Percentiles rank a stretch among this genome's conserved stretches.
Conservation (phyloP, 805 yeast species). For the Schwanniomyces occidentalis region DNA sequence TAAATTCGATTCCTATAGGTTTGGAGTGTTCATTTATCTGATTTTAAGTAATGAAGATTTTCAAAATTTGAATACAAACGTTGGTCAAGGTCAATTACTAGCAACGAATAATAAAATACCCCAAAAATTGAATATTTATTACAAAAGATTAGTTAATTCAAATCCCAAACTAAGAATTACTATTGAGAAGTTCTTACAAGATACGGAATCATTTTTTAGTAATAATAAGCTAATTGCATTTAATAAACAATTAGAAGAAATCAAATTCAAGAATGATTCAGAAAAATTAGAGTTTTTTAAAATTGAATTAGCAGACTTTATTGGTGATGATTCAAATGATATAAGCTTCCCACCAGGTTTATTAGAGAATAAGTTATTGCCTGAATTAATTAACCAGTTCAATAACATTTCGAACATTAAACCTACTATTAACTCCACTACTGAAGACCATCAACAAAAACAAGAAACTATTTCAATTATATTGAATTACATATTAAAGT, state of each 20-base stretch:
- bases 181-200: slow-evolving; percentile 27
- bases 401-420: slow-evolving; percentile 25
- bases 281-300: slow-evolving; percentile 52
- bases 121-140: slow-evolving; percentile 30
- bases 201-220: slow-evolving; percentile 22
- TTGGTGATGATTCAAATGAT: slow-evolving; percentile 15
- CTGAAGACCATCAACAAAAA: slow-evolving; percentile 29
- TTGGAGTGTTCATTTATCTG: slow-evolving; percentile 56
- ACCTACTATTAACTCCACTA: slow-evolving; percentile 25
- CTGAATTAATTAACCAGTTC: slow-evolving; percentile 59
- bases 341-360: slow-evolving; percentile 48
- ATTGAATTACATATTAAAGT: slow-evolving; percentile 42
- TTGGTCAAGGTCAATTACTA: slow-evolving; percentile 8
- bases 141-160: slow-evolving; percentile 41
- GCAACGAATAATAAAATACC: slow-evolving; percentile 30
- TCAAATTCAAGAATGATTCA: slow-evolving; percentile 51
- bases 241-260: slow-evolving; percentile 53
- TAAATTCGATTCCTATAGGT: slow-evolving; percentile 63
- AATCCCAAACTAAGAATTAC: slow-evolving; percentile 35
- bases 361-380: slow-evolving; percentile 63
- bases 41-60: slow-evolving; percentile 33
- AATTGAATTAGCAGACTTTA: slow-evolving; percentile 25
- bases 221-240: slow-evolving; percentile 52
- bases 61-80: slow-evolving; percentile 5
- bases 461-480: slow-evolving; percentile 40